These are phyloP conservation scores for Fraxinus sp. DNA, from an alignment of 305 asterid genomes.

Conservation along the genomic window DNA sequence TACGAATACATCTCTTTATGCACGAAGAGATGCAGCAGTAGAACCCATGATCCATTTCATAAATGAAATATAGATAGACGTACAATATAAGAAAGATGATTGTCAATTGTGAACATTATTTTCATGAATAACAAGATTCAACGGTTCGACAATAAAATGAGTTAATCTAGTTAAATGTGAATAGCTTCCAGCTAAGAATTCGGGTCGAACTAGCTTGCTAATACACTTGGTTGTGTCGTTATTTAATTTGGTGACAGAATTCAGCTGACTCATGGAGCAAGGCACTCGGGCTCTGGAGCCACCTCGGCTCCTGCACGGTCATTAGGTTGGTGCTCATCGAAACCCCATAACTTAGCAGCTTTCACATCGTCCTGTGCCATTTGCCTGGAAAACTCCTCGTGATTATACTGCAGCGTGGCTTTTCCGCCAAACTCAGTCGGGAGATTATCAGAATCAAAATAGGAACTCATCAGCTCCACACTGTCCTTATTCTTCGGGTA, in stretches of 20 bases:
- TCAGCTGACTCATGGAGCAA: constrained; percentile 35
- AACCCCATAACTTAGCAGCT: constrained; percentile 68
- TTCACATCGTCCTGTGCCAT: constrained; percentile 87
- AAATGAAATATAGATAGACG: not conserved
- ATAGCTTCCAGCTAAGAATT: not conserved
- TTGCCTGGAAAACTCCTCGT: constrained; percentile 74
- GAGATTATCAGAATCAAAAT: constrained; percentile 77
- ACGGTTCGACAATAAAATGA: not conserved
- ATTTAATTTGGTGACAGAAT: constrained; percentile 4
- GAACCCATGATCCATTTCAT: not conserved
- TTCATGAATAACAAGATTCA: not conserved
- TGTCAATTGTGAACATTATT: not conserved
- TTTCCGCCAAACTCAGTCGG: constrained; percentile 88
- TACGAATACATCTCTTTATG: not conserved
- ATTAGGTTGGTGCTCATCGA: constrained; percentile 45
- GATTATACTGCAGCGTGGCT: constrained; percentile 74
- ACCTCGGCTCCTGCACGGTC: constrained; percentile 56
- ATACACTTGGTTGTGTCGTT: not conserved
- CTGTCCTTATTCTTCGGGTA: constrained; percentile 88
- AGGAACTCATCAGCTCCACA: constrained; percentile 74
- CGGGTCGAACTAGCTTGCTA: not conserved
- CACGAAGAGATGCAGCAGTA: not conserved
- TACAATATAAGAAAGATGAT: not conserved
- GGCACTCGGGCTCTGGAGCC: constrained; percentile 48
- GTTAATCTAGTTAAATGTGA: not conserved